Evolutionary conservation across 1,284 basidiomycete species (phyloP), one percentile per base, ranked within the genome.

Genomic region (Schizophyllum commune): DNA sequence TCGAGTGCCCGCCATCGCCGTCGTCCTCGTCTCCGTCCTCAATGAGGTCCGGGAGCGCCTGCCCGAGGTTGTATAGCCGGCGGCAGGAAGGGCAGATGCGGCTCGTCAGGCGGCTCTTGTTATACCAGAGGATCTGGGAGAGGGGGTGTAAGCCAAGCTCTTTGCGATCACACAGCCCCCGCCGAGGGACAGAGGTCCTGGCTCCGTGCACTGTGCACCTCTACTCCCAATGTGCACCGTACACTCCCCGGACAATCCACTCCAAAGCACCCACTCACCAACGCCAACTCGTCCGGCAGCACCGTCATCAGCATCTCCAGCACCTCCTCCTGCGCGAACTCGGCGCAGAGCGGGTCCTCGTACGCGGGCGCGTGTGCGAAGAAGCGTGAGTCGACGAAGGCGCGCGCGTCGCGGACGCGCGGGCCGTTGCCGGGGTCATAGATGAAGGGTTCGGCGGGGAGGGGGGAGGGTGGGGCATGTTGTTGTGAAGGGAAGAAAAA

Each of bases 101-200:
- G 60, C 84, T 81, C 5, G 75, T 79, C 4, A 76, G 70, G 2
- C 89, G 80, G 69, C 86, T 89, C 73, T 89, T 90, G 75, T 92
- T 92, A 68, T 91, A 91, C 88, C 89, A 91, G 21, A 91, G 65
- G n/a, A 89, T 85, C 89, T 91, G 62, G n/a, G 34, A 34, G 19
- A 32, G 21, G 17, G 21, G 19, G 27, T 21, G 4, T 21, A 52
- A 33, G 19, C n/a, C 34, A 47, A 32, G 65, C 4, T 51, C 59
- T 56, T 47, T 27, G 5, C 7, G 57, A 22, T 21, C 60, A 27
- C 27, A 5, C 27, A 27, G 5, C 27, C 27, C 27, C 27, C 27
- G 27, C 27, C 27, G 27, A 3, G 27, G 27, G 27, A 27, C 27
- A 27, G 27, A 27, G 3, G 27, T 27, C 27, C 27, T 27, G 27